phyloP scores from a whole-genome alignment of 371 early-diverging fungal genomes.

The Lichtheimia ornata region DNA sequence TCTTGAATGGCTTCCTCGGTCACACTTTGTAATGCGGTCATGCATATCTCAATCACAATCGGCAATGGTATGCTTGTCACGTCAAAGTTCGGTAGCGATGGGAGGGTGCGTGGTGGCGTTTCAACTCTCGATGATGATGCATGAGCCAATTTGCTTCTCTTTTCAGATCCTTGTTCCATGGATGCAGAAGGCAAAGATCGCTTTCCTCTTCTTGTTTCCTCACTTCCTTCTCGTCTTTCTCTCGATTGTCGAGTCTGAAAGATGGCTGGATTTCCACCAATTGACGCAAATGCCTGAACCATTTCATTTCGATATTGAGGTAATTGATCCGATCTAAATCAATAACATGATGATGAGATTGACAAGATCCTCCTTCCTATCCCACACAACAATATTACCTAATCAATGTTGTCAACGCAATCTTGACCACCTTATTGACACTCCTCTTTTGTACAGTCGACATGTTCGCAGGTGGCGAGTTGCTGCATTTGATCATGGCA shows the following conservation, averaged over 20 bases:
- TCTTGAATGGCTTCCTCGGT: constrained; percentile 35
- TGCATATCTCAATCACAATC: constrained; percentile 37
- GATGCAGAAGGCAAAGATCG: neutral
- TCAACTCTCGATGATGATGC: too few species aligned
- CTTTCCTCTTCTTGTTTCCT: constrained; percentile 19
- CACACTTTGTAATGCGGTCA: constrained; percentile 39
- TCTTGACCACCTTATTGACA: constrained; percentile 42
- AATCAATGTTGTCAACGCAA: constrained; percentile 44
- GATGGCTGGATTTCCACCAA: constrained; percentile 47
- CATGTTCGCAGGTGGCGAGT: constrained; percentile 24
- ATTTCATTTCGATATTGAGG: constrained; percentile 29
- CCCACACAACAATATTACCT: constrained; percentile 22
- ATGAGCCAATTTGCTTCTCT: constrained; percentile 22
- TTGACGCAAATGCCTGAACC: constrained; percentile 33
- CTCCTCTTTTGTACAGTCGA: constrained; percentile 40
- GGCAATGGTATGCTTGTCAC: constrained; percentile 38
- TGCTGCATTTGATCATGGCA: constrained; percentile 27
- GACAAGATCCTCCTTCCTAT: too few species aligned
- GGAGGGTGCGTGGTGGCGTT: constrained; percentile 2
- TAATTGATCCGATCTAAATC: constrained; percentile 31
- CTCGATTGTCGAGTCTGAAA: constrained; percentile 29
- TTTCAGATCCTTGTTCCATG: constrained; percentile 6
- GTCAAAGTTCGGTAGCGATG: constrained; percentile 33
- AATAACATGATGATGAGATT: neutral
- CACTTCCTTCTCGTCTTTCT: constrained; percentile 20